Evolutionary conservation across 306 rosid species (phyloP).

Genomic region (Trifolium pratense): DNA sequence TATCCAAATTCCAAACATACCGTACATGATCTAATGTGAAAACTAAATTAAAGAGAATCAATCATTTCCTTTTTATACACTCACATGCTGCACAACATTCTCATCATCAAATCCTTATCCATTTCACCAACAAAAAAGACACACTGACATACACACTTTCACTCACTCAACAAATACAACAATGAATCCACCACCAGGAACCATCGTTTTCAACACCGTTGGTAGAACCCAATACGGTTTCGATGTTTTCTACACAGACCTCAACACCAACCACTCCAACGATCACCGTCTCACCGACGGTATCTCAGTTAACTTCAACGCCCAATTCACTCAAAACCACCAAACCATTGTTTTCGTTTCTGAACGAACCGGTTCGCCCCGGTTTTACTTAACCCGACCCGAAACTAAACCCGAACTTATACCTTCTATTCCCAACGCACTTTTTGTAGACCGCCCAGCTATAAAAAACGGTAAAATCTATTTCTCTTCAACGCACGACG

Average conservation of each 20-base stretch:
- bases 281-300: slow-evolving; percentile 75
- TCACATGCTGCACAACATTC: neutral
- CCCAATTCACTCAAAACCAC: slow-evolving; percentile 55
- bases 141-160: neutral
- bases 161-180: neutral
- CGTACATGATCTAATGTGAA: neutral
- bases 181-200: slow-evolving; percentile 58
- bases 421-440: slow-evolving; percentile 46
- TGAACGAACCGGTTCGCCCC: slow-evolving; percentile 68
- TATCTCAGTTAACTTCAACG: slow-evolving; percentile 76
- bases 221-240: slow-evolving; percentile 75
- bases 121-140: neutral
- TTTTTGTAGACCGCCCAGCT: slow-evolving; percentile 72
- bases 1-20: too few species aligned
- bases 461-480: slow-evolving; percentile 50
- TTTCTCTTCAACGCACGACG: slow-evolving; percentile 74
- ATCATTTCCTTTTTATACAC: neutral
- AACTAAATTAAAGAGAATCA: neutral
- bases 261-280: slow-evolving; percentile 5
- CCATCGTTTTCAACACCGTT: slow-evolving; percentile 63
- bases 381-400: slow-evolving; percentile 51
- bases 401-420: slow-evolving; percentile 43
- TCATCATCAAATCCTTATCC: neutral
- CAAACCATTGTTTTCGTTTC: slow-evolving; percentile 63
- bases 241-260: slow-evolving; percentile 62